Base-by-base conservation (phyloP, 345 rosid genomes). In the Orychophragmus violaceus region DNA sequence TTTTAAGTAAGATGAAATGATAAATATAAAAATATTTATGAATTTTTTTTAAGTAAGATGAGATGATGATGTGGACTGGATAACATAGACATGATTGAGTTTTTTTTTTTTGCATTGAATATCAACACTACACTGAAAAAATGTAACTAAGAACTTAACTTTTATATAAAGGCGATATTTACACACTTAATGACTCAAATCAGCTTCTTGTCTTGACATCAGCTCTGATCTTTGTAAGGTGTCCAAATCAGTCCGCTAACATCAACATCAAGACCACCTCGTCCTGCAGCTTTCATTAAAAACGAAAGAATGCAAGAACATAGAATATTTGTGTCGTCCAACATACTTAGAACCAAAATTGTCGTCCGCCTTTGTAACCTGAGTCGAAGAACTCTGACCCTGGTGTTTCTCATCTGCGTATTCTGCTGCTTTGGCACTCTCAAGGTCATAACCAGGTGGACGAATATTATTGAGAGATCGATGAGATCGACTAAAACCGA, bases 391-490 rank as follows among this genome's bases (percentile, higher is more conserved):
- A 59, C 64, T 35, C 22, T 71, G 82, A 1, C 70, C 82, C 60
- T 59, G 60, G 44, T 3, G 71, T 66, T 75, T 74, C 63, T 83
- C 88, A 70, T 78, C 93, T 1, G 81, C 82, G 68, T 84, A 59
- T 74, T 89, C 98, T 2, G 98, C 97, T 22, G 91, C 98, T 80
- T 88, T 93, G 62, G 97, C 96, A 76, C 96, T 93, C 76, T 93
- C 98, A 3, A 94, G 80, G 79, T 84, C 86, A 75, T 83, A 93
- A 35, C 98, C 96, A 57, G 97, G 98, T 1, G 98, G 97, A 1
- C 98, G 91, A 69, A 93, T 84, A 72, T 89, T n/a, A n/a, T n/a
- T n/a, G n/a, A n/a, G n/a, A n/a, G n/a, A n/a, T n/a, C n/a, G n/a
- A n/a, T n/a, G n/a, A n/a, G n/a, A n/a, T n/a, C n/a, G n/a, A n/a